Conservation (phyloP, 768 basidiomycete species). For the Tephrocybe sp. region DNA sequence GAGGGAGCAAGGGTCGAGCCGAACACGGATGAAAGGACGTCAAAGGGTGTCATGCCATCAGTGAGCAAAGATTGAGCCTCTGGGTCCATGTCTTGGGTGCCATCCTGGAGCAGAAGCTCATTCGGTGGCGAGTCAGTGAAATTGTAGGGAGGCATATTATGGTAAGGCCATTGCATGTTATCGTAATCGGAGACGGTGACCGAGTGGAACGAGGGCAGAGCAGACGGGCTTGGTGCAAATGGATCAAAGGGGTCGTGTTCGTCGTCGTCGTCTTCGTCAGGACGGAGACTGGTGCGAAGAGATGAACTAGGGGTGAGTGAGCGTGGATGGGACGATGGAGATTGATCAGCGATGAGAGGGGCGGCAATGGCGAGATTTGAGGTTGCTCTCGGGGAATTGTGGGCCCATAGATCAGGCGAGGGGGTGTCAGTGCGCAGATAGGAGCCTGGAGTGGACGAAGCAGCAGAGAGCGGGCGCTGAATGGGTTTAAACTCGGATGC, state of each 20-base stretch:
- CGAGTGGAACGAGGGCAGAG: conserved; percentile 61
- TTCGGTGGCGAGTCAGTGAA: conserved; percentile 25
- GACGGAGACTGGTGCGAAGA: conserved; percentile 62
- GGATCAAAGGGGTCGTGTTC: conserved; percentile 89
- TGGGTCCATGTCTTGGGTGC: conserved; percentile 44
- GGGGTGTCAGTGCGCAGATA: conserved; percentile 72
- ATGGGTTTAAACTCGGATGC: conserved; percentile 88
- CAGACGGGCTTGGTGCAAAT: conserved; percentile 47
- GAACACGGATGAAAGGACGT: conserved; percentile 93
- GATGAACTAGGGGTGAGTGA: conserved; percentile 70
- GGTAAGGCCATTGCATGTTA: conserved; percentile 22
- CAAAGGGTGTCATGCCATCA: conserved; percentile 96
- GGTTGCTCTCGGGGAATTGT: conserved; percentile 64
- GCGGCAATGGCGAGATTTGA: conserved; percentile 92
- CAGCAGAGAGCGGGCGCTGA: conserved; percentile 75
- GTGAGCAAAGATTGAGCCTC: conserved; percentile 53
- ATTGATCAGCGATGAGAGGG: conserved; percentile 77
- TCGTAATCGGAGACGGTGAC: conserved; percentile 66
- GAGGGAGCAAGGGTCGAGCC: conserved; percentile 86
- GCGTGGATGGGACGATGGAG: conserved; percentile 38
- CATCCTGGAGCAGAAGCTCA: conserved; percentile 20
- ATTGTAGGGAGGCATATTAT: conserved; percentile 24
- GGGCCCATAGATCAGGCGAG: conserved; percentile 91
- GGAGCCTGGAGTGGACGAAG: conserved; percentile 59
- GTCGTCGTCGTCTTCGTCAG: conserved; percentile 56